These are phyloP conservation scores for Boletus pseudopeckii DNA, from an alignment of 768 basidiomycete genomes.

Conservation along the genomic window DNA sequence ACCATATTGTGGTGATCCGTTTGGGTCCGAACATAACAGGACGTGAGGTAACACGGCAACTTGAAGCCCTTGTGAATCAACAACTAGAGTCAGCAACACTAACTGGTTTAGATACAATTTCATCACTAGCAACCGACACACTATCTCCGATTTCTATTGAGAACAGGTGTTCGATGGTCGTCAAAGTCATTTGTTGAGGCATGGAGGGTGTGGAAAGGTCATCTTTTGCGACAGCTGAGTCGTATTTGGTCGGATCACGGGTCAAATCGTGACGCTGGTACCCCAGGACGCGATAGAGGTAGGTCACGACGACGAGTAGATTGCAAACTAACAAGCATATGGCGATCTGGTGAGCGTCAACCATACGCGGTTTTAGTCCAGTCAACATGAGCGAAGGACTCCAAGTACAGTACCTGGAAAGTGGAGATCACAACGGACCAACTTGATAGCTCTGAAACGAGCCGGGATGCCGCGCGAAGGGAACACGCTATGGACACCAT, in stretches of 20 bases:
- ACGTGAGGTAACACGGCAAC: background rate
- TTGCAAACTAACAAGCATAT: slow-evolving; percentile 20
- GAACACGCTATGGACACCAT: background rate
- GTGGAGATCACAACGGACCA: slow-evolving; percentile 4
- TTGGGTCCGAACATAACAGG: too few species aligned
- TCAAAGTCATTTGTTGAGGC: slow-evolving; percentile 2
- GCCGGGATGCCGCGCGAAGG: background rate
- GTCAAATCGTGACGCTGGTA: background rate
- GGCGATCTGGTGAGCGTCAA: slow-evolving; percentile 9
- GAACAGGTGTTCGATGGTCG: slow-evolving; percentile 11
- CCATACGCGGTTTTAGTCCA: background rate
- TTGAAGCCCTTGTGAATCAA: background rate
- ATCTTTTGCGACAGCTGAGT: background rate
- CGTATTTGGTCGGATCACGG: background rate
- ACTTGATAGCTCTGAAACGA: background rate
- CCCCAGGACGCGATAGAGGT: slow-evolving; percentile 22
- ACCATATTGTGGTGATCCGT: too few species aligned
- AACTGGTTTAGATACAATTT: background rate
- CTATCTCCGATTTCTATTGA: background rate
- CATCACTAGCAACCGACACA: too few species aligned
- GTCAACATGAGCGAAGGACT: background rate
- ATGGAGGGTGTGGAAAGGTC: background rate
- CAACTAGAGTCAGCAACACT: background rate
- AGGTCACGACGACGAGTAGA: slow-evolving; percentile 23
- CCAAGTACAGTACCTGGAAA: slow-evolving; percentile 5